Evolutionary conservation across 352 stramenopile species (phyloP).

Genomic region (Globisporangium paroecandrum): DNA sequence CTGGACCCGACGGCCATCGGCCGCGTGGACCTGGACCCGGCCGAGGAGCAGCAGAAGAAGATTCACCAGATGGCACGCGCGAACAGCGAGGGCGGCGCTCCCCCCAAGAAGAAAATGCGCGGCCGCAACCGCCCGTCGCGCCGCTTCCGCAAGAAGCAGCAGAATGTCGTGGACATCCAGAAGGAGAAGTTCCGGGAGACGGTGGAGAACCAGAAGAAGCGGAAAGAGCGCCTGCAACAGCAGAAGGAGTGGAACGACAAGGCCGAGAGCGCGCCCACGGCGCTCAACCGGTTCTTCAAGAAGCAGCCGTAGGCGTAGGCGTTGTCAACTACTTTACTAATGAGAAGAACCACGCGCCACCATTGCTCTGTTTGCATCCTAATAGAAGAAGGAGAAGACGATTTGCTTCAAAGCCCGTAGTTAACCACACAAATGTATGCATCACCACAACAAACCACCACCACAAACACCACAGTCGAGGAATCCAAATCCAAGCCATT

Average conservation of each 20-base stretch:
- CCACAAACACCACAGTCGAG: neutral
- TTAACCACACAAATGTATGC: conserved; percentile 1
- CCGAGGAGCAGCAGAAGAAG: conserved; percentile 84
- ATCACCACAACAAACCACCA: neutral
- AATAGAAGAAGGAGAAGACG: neutral
- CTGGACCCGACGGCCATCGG: conserved; percentile 93
- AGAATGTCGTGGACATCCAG: conserved; percentile 97
- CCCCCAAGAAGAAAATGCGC: conserved; percentile 96
- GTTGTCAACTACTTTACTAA: neutral
- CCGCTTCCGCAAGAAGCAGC: conserved; percentile 95
- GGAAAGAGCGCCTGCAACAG: conserved; percentile 62
- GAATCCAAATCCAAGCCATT: neutral
- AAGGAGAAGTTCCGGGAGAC: conserved; percentile 90
- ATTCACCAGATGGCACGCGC: conserved; percentile 65
- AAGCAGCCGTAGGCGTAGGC: conserved; percentile 40
- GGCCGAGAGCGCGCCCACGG: conserved; percentile 64
- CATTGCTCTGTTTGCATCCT: neutral
- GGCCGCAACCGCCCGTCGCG: conserved; percentile 96
- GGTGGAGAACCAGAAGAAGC: conserved; percentile 74
- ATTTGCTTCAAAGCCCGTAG: neutral
- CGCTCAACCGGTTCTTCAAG: conserved; percentile 88
- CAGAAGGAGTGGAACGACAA: conserved; percentile 81
- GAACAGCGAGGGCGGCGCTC: conserved; percentile 60
- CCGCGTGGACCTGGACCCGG: conserved; percentile 90
- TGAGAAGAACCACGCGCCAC: neutral